phyloP scores from a whole-genome alignment of 2,329 filamentous ascomycete genomes.

The Neopestalotiopsis rosae region DNA sequence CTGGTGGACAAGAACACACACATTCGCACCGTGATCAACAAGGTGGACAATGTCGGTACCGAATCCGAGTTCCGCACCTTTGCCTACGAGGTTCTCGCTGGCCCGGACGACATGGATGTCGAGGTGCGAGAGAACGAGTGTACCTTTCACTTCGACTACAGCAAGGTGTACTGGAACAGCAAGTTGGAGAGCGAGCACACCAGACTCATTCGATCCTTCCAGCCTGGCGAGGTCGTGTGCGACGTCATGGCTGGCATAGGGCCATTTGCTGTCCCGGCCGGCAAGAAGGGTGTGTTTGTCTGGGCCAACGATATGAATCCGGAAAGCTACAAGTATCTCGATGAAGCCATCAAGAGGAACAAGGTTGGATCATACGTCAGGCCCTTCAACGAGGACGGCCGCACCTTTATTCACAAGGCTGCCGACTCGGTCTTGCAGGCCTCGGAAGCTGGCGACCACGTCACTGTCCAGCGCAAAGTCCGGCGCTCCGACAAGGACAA shows the following conservation, averaged over 20 bases:
- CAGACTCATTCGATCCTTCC: conserved; percentile 76
- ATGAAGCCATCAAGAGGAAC: conserved; percentile 74
- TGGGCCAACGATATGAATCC: conserved; percentile 98
- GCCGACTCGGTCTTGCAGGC: conserved; percentile 64
- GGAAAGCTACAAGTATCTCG: conserved; percentile 77
- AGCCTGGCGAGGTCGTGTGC: conserved; percentile 85
- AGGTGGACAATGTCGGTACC: conserved; percentile 84
- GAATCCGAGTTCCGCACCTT: conserved; percentile 92
- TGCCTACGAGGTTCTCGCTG: conserved; percentile 86
- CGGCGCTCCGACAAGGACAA: conserved; percentile 37
- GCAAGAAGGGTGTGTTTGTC: conserved; percentile 88
- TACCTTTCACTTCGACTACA: conserved; percentile 90
- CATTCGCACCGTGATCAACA: conserved; percentile 93
- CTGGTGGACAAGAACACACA: conserved; percentile 86
- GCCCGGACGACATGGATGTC: conserved; percentile 81
- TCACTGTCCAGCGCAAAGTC: conserved; percentile 56
- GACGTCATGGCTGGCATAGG: conserved; percentile 98
- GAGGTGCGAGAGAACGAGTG: conserved; percentile 82
- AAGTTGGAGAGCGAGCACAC: conserved; percentile 89
- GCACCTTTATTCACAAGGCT: conserved; percentile 76
- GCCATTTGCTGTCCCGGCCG: conserved; percentile 91
- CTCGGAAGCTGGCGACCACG: conserved; percentile 56
- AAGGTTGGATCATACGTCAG: conserved; percentile 78
- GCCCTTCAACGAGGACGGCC: conserved; percentile 82
- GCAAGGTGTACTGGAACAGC: conserved; percentile 98